Evolutionary conservation across 2,329 filamentous ascomycete genomes (phyloP), one percentile per base, ranked within the genome.

Genomic region (Monosporascus sp.): DNA sequence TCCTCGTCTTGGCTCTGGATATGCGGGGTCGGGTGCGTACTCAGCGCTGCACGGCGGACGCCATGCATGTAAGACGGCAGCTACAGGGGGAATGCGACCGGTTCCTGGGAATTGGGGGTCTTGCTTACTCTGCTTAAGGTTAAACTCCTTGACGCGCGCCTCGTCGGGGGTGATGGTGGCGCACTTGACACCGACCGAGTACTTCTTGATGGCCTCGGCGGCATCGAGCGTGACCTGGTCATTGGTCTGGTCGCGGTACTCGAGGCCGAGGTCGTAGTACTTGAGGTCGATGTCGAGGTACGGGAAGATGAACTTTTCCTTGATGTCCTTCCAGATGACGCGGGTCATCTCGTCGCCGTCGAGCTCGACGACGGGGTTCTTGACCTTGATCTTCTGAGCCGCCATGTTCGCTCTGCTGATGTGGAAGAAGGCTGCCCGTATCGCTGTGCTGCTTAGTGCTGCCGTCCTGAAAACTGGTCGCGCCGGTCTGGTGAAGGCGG

Each of bases 241-340:
- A 72, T 95, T 86, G 71, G 94, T 97, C 83, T 96, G 76, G 73
- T 99, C 93, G 71, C 94, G 89, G 82, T 96, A 96, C 72, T 90
- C 86, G 60, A 97, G 84, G 57, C 94, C 94, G 65, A 96, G 76
- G 70, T 96, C 91, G 75, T 96, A 96, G 83, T 96, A 96, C 81
- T 99, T 97, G 69, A 99, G 86, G 75, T 97, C 93, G 72, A 99
- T 85, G 73, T 97, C 92, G 63, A 99, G 87, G 78, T 94, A 97
- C 53, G 92, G 92, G 77, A 87, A 81, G 76, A 97, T 97, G 79
- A 97, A 93, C 82, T 95, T 96, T 78, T 97, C 89, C 83, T 97
- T 97, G 83, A 99, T 99, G 74, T 89, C 86, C 79, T 97, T 81
- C 94, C 94, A 99, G 80, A 99, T 99, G 73, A 99, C 92, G 67